Conservation (phyloP, 2,329 filamentous ascomycete genomes). For the Pyrenophora teres region DNA sequence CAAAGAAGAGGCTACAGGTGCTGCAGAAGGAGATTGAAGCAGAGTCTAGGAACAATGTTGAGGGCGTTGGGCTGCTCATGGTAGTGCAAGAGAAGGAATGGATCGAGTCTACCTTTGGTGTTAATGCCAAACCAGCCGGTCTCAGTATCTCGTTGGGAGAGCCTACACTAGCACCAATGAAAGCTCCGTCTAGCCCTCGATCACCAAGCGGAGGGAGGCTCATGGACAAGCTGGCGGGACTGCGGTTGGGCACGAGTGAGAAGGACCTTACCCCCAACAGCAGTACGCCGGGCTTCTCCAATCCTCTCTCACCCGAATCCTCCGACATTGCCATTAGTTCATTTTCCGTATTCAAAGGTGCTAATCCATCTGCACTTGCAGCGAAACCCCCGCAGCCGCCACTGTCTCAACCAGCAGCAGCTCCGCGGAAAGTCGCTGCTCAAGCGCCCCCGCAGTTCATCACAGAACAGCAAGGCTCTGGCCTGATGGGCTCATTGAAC, state of each 20-base stretch:
- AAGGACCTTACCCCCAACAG: constrained; percentile 62
- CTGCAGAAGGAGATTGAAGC: constrained; percentile 76
- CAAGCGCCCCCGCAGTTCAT: constrained; percentile 46
- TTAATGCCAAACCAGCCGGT: constrained; percentile 52
- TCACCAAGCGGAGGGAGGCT: constrained; percentile 70
- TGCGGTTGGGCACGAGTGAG: constrained; percentile 76
- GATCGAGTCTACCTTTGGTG: constrained; percentile 81
- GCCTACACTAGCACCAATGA: constrained; percentile 47
- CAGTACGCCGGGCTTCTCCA: constrained; percentile 36
- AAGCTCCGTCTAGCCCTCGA: constrained; percentile 64
- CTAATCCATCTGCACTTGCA: constrained; percentile 47
- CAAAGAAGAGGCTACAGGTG: constrained; percentile 76
- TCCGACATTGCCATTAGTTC: constrained; percentile 66
- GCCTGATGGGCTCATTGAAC: constrained; percentile 52
- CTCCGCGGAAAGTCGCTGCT: constrained; percentile 42
- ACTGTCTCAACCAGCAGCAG: constrained; percentile 22
- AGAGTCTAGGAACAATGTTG: constrained; percentile 74
- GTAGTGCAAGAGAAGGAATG: constrained; percentile 80
- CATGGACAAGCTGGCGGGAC: constrained; percentile 77
- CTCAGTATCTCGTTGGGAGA: constrained; percentile 46
- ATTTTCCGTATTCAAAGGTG: constrained; percentile 64
- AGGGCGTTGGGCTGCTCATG: constrained; percentile 85
- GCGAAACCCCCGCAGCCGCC: constrained; percentile 49
- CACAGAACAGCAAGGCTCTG: constrained; percentile 47
- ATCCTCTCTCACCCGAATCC: constrained; percentile 65